A percentile compares a stretch with the other conserved stretches of the same genome.
These are phyloP conservation scores for Rossbeevera mucosa DNA, from an alignment of 768 basidiomycete species.

Conservation along the genomic window DNA sequence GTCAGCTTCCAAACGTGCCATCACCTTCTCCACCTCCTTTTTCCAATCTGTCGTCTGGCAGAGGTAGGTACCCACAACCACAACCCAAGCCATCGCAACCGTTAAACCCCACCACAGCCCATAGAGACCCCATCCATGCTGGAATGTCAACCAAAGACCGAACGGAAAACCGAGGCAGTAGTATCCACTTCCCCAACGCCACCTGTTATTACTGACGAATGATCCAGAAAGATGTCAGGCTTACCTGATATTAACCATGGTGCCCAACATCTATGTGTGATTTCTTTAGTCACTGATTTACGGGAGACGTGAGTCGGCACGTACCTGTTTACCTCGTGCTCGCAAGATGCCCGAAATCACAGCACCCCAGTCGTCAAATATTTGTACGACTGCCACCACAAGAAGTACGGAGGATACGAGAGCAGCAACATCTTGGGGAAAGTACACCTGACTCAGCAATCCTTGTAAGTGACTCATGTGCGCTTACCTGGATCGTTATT, in stretches of 20 bases:
- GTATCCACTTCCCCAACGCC: constrained; percentile 46
- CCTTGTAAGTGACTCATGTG: background rate
- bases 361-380: constrained; percentile 72
- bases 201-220: background rate
- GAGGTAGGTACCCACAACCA: constrained; percentile 30
- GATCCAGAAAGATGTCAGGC: constrained; percentile 1
- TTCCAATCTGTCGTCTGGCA: constrained; percentile 65
- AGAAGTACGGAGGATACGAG: constrained; percentile 65
- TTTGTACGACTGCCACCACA: constrained; percentile 70
- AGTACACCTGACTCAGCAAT: background rate
- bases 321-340: constrained; percentile 72
- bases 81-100: constrained; percentile 30
- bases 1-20: constrained; percentile 47
- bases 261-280: constrained; percentile 57
- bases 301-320: background rate
- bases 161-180: constrained; percentile 81
- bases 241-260: constrained; percentile 71
- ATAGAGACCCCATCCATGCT: constrained; percentile 50
- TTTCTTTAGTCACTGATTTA: background rate
- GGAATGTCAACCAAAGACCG: constrained; percentile 75
- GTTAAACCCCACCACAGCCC: constrained; percentile 90
- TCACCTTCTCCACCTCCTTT: constrained; percentile 60
- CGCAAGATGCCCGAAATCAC: constrained; percentile 78
- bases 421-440: constrained; percentile 17
- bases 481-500: constrained; percentile 54